These are phyloP conservation scores for Grosmannia huntii DNA, from an alignment of 2,329 filamentous ascomycete species.

Conservation along the genomic window DNA sequence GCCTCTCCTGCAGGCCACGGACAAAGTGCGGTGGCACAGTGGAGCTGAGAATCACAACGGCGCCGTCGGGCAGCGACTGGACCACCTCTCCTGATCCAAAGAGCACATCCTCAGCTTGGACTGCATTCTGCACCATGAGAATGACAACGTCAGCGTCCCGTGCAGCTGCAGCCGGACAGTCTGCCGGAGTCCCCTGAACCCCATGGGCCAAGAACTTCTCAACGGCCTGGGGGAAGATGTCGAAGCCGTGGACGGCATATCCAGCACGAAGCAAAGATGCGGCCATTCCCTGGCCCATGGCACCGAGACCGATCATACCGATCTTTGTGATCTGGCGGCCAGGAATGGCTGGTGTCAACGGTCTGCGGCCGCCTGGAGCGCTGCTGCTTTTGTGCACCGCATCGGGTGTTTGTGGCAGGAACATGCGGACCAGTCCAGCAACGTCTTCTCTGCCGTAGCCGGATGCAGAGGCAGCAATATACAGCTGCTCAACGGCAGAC, in stretches of 20 bases:
- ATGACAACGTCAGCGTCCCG: slow-evolving; percentile 19
- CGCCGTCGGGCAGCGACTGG: slow-evolving; percentile 13
- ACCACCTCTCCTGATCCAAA: slow-evolving; percentile 1
- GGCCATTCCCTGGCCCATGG: slow-evolving; percentile 27
- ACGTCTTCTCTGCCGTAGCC: slow-evolving; percentile 18
- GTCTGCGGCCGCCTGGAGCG: slow-evolving; percentile 3
- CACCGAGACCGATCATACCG: slow-evolving; percentile 23
- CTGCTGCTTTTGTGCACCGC: slow-evolving; percentile 4
- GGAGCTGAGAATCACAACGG: slow-evolving; percentile 22
- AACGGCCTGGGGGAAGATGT: slow-evolving; percentile 18
- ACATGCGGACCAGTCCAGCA: slow-evolving; percentile 16
- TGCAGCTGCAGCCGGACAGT: slow-evolving; percentile 18
- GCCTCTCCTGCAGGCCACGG: slow-evolving; percentile 10
- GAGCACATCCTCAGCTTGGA: slow-evolving; percentile 4
- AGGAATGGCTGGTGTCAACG: slow-evolving; percentile 12
- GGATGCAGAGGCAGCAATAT: slow-evolving; percentile 16
- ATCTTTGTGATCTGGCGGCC: slow-evolving; percentile 17
- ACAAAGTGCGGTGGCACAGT: slow-evolving; percentile 23
- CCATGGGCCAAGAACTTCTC: slow-evolving; percentile 17
- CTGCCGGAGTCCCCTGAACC: slow-evolving; percentile 13
- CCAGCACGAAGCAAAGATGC: slow-evolving; percentile 20
- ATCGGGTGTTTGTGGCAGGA: slow-evolving; percentile 10
- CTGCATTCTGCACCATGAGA: slow-evolving; percentile 12
- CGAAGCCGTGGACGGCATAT: slow-evolving; percentile 21
- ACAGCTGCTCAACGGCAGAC: slow-evolving; percentile 21